These are phyloP conservation scores for Tetrapisispora pingtungensis DNA, from an alignment of 805 yeast genomes.

Conservation along the genomic window DNA sequence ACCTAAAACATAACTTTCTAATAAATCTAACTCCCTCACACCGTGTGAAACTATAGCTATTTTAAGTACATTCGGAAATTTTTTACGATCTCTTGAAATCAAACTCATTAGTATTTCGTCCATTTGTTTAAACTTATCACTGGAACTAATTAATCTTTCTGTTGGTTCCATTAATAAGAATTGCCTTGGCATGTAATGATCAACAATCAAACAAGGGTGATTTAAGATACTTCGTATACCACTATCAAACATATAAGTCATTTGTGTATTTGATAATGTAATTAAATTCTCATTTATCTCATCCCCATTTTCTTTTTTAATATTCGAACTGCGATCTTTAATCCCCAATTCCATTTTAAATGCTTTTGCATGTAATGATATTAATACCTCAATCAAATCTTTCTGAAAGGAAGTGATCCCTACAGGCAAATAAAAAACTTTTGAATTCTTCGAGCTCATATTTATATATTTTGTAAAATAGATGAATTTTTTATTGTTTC, in stretches of 20 bases:
- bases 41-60: conserved; percentile 45
- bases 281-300: conserved; percentile 3
- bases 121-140: conserved; percentile 51
- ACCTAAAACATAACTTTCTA: conserved; percentile 74
- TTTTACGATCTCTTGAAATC: conserved; percentile 9
- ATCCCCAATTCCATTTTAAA: conserved; percentile 11
- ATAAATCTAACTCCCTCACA: conserved; percentile 61
- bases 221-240: conserved; percentile 43
- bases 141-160: conserved; percentile 40
- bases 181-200: conserved; percentile 68
- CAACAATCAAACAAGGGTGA: conserved; percentile 65
- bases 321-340: not conserved
- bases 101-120: conserved; percentile 33
- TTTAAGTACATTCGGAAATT: conserved; percentile 10
- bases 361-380: conserved; percentile 34
- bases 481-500: no score
- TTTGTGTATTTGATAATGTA: conserved; percentile 29
- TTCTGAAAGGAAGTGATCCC: conserved; percentile 36
- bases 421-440: conserved; percentile 30
- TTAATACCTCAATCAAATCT: conserved; percentile 35
- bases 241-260: conserved; percentile 21
- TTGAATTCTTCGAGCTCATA: not conserved
- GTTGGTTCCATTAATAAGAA: conserved; percentile 56
- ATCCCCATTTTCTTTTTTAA: not conserved
- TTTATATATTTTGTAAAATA: no score